These are phyloP conservation scores for Flueggea neowawraea DNA, from an alignment of 441 rosid species.

Conservation along the genomic window DNA sequence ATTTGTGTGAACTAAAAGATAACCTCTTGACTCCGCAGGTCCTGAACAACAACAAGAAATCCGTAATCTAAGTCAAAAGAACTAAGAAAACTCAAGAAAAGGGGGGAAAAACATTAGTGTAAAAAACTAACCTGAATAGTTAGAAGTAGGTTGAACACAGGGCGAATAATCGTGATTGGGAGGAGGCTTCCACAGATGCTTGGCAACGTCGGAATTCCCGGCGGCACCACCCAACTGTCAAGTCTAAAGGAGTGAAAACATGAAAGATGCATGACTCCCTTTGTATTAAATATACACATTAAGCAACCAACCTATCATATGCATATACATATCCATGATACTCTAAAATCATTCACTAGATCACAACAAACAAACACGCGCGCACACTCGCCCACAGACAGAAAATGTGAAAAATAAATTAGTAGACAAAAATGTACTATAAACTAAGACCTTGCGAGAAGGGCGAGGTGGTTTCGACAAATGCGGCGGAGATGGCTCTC, in stretches of 20 bases:
- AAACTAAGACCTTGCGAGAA: conserved; percentile 53
- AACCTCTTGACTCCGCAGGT: conserved; percentile 65
- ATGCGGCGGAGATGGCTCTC: conserved; percentile 55
- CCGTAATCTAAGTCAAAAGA: conserved; percentile 1
- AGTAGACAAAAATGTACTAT: no score
- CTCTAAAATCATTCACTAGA: no score
- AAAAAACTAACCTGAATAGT: conserved; percentile 57
- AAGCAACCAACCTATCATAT: not conserved
- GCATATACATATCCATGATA: no score
- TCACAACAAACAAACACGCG: no score
- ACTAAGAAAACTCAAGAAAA: not conserved
- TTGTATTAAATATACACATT: conserved; percentile 20
- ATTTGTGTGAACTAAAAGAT: conserved; percentile 90
- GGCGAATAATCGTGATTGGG: conserved; percentile 57
- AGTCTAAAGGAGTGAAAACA: conserved; percentile 89
- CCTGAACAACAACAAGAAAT: conserved; percentile 34
- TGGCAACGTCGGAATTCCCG: conserved; percentile 35
- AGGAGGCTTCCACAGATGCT: conserved; percentile 79
- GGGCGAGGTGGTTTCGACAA: conserved; percentile 46
- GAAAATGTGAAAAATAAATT: no score
- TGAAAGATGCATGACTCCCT: conserved; percentile 71
- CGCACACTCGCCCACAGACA: no score
- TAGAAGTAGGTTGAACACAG: conserved; percentile 54
- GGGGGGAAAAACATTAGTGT: no score
- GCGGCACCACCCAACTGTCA: conserved; percentile 73